Base-by-base conservation (phyloP, 139 green algal genomes). In the Coelastrella sp. region DNA sequence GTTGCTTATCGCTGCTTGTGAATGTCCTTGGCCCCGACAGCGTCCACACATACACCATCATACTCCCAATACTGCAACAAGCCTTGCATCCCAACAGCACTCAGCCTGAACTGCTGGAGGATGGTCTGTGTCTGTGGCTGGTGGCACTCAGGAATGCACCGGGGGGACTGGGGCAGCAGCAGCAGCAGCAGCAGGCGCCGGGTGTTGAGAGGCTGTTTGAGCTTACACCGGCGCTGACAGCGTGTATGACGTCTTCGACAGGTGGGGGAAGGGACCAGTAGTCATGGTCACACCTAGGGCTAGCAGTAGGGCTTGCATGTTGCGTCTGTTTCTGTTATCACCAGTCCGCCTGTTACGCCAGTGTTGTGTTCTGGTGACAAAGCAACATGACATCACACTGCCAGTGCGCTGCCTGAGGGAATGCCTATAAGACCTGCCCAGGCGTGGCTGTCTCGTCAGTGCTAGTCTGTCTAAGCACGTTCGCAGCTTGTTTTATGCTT, bases 41-140 rank as follows among this genome's bases (percentile, higher is more conserved):
- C 3, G 61, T 86, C 0, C 89, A 85, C 10, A 76, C 87, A 6
- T 96, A 97, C 90, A 83, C 76, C 19, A 87, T 98, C 16, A 73
- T 99, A 61, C 79, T 98, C 59, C 96, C 96, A 4, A 80, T 98
- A 84, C 92, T 98, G 60, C 32, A 76, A 17, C 94, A 98, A 92
- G 68, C 95, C n/a, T 80, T 86, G 61, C 93, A 97, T 19, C 95
- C 97, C 0, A 68, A n/a, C 83, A 87, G 79, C 79, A 61, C 13
- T 2, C 64, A 91, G 78, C 85, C 90, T 13, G 97, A 96, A 73
- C 92, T 99, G 79, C 83, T 99, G 58, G 98, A 99, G 90, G 98
- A 99, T 88, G 97, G 93, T 0, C 91, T 99, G 81, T 92, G 93
- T 82, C 92, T 99, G 74, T 99, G 96, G 96, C 94, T 98, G 73